Evolutionary conservation across 257 asterid genomes (phyloP).

Genomic region (Verbena officinalis): DNA sequence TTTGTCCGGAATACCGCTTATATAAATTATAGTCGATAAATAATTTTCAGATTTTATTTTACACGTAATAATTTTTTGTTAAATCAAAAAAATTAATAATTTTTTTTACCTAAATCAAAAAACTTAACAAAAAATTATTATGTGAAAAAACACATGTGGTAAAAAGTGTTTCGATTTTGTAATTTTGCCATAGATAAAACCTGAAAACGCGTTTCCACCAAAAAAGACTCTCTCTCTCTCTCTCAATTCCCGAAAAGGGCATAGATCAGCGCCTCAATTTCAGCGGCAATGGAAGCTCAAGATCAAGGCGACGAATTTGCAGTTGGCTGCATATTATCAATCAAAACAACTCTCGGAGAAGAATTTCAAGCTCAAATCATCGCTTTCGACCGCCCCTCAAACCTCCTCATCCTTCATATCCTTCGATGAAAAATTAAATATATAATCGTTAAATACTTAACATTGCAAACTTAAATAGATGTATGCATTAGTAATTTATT

Average conservation of each 20-base stretch:
- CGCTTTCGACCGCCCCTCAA: slow-evolving; percentile 80
- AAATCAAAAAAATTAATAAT: no score
- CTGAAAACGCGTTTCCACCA: no score
- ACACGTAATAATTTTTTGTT: no score
- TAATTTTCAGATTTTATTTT: no score
- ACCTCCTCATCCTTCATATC: slow-evolving; percentile 98
- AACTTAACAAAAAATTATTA: no score
- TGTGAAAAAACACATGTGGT: no score
- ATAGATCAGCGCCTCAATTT: neutral
- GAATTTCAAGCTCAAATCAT: slow-evolving; percentile 89
- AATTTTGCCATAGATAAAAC: no score
- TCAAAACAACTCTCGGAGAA: slow-evolving; percentile 85
- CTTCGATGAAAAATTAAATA: slow-evolving; percentile 32
- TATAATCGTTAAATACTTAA: neutral
- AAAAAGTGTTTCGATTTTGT: no score
- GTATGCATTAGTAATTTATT: neutral
- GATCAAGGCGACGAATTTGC: slow-evolving; percentile 77
- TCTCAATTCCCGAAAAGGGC: neutral
- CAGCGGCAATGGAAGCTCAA: slow-evolving; percentile 71
- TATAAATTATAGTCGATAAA: no score
- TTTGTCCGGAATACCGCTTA: no score
- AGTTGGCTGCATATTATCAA: slow-evolving; percentile 77
- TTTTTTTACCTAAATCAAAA: no score
- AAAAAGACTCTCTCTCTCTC: no score
- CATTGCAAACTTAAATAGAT: neutral